These are phyloP conservation scores for Penicillium paneum DNA, from an alignment of 2,329 filamentous ascomycete species.

Conservation along the genomic window DNA sequence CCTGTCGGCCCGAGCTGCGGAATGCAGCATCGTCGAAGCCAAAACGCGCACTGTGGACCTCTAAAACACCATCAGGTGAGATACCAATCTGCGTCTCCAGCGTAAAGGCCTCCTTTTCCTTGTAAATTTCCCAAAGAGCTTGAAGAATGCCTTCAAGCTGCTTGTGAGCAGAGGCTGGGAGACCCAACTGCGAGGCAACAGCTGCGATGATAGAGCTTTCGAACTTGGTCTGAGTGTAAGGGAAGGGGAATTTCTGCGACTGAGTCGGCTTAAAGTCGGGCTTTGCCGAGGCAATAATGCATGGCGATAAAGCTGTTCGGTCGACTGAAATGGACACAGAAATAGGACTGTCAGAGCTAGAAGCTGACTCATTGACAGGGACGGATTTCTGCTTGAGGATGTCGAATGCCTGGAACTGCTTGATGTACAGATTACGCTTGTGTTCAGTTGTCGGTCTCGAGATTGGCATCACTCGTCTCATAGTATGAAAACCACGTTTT, in stretches of 20 bases:
- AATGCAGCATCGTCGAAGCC: slow-evolving; percentile 70
- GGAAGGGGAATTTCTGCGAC: slow-evolving; percentile 59
- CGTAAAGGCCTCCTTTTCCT: slow-evolving; percentile 62
- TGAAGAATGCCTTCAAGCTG: slow-evolving; percentile 51
- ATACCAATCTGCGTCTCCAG: slow-evolving; percentile 53
- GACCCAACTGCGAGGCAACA: slow-evolving; percentile 50
- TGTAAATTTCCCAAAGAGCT: slow-evolving; percentile 58
- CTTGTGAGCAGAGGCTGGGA: slow-evolving; percentile 47
- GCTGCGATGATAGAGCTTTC: slow-evolving; percentile 42
- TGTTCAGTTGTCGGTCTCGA: not conserved
- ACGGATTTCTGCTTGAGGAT: slow-evolving; percentile 55
- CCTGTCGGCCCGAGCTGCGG: slow-evolving; percentile 59
- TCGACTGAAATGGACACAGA: slow-evolving; percentile 65
- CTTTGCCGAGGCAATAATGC: slow-evolving; percentile 59
- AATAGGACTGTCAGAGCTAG: slow-evolving; percentile 36
- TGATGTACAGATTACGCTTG: slow-evolving; percentile 53
- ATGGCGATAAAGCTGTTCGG: slow-evolving; percentile 59
- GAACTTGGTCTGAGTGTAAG: slow-evolving; percentile 53
- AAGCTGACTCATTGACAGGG: slow-evolving; percentile 39
- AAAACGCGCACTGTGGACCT: slow-evolving; percentile 55
- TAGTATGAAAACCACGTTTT: slow-evolving; percentile 55
- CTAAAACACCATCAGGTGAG: slow-evolving; percentile 42
- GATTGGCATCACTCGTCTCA: slow-evolving; percentile 29
- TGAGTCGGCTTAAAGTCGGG: slow-evolving; percentile 44
- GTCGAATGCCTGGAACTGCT: slow-evolving; percentile 52